phyloP scores from a whole-genome alignment of 768 basidiomycete genomes.

The Pleurotus giganteus region DNA sequence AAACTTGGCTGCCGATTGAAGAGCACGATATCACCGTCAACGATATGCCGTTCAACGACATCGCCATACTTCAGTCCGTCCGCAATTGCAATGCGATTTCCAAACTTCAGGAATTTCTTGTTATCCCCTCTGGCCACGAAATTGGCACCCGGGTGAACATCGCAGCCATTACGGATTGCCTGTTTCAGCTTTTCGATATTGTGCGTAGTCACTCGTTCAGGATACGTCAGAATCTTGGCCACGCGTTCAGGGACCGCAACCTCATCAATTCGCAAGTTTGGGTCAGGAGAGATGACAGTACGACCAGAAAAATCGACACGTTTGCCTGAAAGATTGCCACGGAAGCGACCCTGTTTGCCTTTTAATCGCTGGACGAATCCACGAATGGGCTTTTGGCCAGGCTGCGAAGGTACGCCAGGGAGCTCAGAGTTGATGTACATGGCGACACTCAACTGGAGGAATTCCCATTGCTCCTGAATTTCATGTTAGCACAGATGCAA shows the following conservation, averaged over 20 bases:
- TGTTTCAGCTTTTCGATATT: constrained; percentile 77
- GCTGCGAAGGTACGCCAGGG: constrained; percentile 86
- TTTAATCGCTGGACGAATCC: constrained; percentile 98
- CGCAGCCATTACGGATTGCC: constrained; percentile 85
- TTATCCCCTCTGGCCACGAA: constrained; percentile 82
- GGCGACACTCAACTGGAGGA: constrained; percentile 89
- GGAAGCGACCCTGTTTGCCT: constrained; percentile 98
- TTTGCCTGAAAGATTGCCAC: constrained; percentile 97
- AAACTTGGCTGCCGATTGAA: constrained; percentile 99
- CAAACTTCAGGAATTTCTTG: constrained; percentile 90
- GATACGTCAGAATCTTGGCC: constrained; percentile 93
- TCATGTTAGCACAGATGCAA: not conserved
- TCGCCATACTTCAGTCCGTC: constrained; percentile 85
- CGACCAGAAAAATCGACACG: constrained; percentile 98
- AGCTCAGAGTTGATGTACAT: constrained; percentile 98
- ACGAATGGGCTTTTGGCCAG: constrained; percentile 91
- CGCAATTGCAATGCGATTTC: constrained; percentile 76
- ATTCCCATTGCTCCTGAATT: constrained; percentile 94
- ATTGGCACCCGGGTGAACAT: constrained; percentile 93
- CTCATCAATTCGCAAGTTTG: constrained; percentile 98
- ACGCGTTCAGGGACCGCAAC: constrained; percentile 97
- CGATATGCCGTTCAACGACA: constrained; percentile 90
- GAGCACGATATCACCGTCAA: constrained; percentile 93
- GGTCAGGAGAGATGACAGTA: constrained; percentile 98
- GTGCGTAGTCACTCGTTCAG: constrained; percentile 89